Percentiles rank a stretch among this genome's conserved stretches.
Evolutionary conservation across 2,329 filamentous ascomycete genomes (phyloP).

Genomic region (Phaeophleospora eucalypticola): DNA sequence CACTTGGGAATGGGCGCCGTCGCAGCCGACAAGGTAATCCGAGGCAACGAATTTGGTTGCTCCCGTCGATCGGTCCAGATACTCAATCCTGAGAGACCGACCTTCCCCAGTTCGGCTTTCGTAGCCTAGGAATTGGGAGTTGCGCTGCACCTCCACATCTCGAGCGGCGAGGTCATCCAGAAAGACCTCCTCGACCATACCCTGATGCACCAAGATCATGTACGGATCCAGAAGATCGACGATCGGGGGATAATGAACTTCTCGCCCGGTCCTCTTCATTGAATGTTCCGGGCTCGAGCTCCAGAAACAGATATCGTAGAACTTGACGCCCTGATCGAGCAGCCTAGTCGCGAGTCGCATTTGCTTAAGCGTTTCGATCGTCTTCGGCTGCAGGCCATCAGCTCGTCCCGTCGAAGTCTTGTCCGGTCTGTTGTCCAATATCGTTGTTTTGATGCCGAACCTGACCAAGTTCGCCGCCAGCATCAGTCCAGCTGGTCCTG

Average conservation of each 20-base stretch:
- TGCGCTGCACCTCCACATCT: constrained; percentile 60
- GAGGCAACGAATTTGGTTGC: constrained; percentile 47
- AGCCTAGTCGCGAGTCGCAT: constrained; percentile 68
- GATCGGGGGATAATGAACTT: constrained; percentile 61
- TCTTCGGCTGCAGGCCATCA: constrained; percentile 73
- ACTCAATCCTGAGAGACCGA: constrained; percentile 41
- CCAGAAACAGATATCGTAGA: constrained; percentile 75
- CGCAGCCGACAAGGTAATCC: constrained; percentile 66
- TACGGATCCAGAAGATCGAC: constrained; percentile 53
- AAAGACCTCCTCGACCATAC: constrained; percentile 69
- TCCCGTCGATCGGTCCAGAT: constrained; percentile 37
- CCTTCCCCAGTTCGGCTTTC: constrained; percentile 36
- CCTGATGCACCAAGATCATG: constrained; percentile 61
- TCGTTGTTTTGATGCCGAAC: constrained; percentile 61
- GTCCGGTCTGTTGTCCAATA: constrained; percentile 66
- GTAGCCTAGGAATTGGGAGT: constrained; percentile 57
- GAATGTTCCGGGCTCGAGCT: constrained; percentile 36
- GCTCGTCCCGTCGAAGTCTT: constrained; percentile 65
- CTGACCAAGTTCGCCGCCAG: constrained; percentile 55
- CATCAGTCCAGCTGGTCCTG: constrained; percentile 42
- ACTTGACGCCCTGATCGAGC: constrained; percentile 62
- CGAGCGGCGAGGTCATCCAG: constrained; percentile 64
- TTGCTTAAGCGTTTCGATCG: constrained; percentile 71
- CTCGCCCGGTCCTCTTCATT: constrained; percentile 59
- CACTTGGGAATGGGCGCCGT: constrained; percentile 68